Conservation (phyloP, 2,329 filamentous ascomycete species). For the Fusarium tjaetaba region DNA sequence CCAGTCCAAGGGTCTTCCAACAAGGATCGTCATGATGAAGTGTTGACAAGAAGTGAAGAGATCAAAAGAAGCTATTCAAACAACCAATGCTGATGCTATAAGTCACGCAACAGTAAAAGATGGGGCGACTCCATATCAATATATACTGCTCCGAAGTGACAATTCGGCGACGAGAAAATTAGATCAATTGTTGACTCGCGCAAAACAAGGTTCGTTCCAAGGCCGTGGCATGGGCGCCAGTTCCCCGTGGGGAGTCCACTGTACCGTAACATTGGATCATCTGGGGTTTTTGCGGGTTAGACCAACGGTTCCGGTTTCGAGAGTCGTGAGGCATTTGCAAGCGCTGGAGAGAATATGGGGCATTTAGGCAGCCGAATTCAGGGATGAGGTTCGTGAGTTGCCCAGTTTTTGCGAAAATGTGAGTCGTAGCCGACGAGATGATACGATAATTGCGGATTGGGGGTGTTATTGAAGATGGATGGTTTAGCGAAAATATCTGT, state of each 20-base stretch:
- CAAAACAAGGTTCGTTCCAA: conserved; percentile 29
- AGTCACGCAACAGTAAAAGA: neutral
- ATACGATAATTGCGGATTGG: neutral
- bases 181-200: conserved; percentile 27
- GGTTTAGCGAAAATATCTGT: neutral
- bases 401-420: neutral
- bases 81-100: neutral
- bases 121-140: conserved; percentile 20
- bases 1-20: conserved; percentile 51
- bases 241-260: conserved; percentile 21
- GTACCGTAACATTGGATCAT: neutral
- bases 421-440: neutral
- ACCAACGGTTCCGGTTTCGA: neutral
- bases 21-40: conserved; percentile 38
- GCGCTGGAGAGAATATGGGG: neutral
- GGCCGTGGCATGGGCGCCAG: conserved; percentile 4
- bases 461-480: neutral
- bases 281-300: conserved; percentile 16
- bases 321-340: conserved; percentile 9
- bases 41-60: too few species aligned
- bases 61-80: conserved; percentile 16
- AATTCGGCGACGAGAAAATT: neutral
- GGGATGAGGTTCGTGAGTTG: neutral
- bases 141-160: conserved; percentile 22
- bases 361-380: conserved; percentile 16